Evolutionary conservation across 805 yeast species (phyloP).

Genomic region (Lachancea sp.): DNA sequence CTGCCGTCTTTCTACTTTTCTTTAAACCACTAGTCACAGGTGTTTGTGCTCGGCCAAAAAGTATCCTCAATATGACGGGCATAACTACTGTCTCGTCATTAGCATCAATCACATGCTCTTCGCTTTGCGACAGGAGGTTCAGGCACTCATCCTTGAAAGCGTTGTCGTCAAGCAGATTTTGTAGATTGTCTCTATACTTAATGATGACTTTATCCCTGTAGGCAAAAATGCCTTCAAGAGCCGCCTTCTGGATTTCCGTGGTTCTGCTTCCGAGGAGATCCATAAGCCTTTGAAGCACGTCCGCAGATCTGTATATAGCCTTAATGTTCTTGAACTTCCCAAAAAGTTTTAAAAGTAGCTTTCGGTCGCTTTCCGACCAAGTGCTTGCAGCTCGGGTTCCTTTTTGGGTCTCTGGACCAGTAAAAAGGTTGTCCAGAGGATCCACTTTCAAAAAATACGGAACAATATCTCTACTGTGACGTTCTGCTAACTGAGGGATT

Average conservation of each 20-base stretch:
- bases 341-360: conserved; percentile 54
- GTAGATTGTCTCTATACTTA: conserved; percentile 67
- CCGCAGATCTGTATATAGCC: conserved; percentile 44
- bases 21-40: conserved; percentile 62
- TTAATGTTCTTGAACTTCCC: conserved; percentile 59
- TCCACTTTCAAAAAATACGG: conserved; percentile 46
- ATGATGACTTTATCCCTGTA: conserved; percentile 52
- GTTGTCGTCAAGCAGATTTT: conserved; percentile 72
- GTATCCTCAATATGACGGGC: conserved; percentile 68
- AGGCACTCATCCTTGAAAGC: conserved; percentile 80
- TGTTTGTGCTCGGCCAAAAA: conserved; percentile 82
- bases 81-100: conserved; percentile 54
- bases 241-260: conserved; percentile 59
- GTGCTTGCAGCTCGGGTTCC: conserved; percentile 15
- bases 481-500: conserved; percentile 67
- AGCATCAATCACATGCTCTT: conserved; percentile 49
- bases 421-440: conserved; percentile 16
- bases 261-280: conserved; percentile 55
- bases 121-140: conserved; percentile 46
- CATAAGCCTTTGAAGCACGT: conserved; percentile 48
- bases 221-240: conserved; percentile 62
- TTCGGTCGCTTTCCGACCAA: conserved; percentile 50
- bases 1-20: conserved; percentile 64
- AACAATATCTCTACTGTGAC: conserved; percentile 47
- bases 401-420: not conserved